Evolutionary conservation across 352 stramenopile genomes (phyloP).

Genomic region (Phytophthora sp.): DNA sequence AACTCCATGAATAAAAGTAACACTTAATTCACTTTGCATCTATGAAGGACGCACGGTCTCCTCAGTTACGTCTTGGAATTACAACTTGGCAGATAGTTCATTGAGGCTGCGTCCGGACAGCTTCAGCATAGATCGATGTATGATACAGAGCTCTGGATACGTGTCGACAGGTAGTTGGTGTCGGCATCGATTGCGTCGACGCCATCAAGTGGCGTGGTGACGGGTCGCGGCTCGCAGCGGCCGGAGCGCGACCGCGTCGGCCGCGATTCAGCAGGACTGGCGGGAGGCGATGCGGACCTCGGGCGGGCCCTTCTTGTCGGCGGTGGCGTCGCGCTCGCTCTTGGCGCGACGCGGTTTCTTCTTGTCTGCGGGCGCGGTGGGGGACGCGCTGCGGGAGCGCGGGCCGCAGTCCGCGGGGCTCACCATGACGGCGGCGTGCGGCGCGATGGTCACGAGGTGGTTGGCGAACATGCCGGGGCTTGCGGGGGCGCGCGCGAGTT

Average conservation of each 20-base stretch:
- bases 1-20: constrained; percentile 14
- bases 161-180: no score
- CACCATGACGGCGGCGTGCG: constrained; percentile 32
- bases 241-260: constrained; percentile 1
- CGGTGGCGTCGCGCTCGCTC: constrained; percentile 11
- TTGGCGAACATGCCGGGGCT: constrained; percentile 35
- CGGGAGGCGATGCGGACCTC: constrained; percentile 14
- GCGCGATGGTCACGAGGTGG: constrained; percentile 41
- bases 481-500: constrained; percentile 18
- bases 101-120: not conserved
- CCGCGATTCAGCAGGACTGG: constrained; percentile 18
- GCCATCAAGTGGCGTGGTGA: no score
- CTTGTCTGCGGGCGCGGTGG: not conserved
- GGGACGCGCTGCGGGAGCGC: constrained; percentile 3
- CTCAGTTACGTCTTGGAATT: no score
- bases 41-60: not conserved
- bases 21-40: constrained; percentile 9
- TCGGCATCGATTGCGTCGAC: no score
- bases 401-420: constrained; percentile 9
- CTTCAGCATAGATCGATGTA: not conserved
- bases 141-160: not conserved
- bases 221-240: not conserved
- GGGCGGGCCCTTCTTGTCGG: constrained; percentile 13
- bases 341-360: constrained; percentile 21
- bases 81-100: no score